phyloP scores from a whole-genome alignment of 2,329 filamentous ascomycete genomes.

The Hortaea werneckii region DNA sequence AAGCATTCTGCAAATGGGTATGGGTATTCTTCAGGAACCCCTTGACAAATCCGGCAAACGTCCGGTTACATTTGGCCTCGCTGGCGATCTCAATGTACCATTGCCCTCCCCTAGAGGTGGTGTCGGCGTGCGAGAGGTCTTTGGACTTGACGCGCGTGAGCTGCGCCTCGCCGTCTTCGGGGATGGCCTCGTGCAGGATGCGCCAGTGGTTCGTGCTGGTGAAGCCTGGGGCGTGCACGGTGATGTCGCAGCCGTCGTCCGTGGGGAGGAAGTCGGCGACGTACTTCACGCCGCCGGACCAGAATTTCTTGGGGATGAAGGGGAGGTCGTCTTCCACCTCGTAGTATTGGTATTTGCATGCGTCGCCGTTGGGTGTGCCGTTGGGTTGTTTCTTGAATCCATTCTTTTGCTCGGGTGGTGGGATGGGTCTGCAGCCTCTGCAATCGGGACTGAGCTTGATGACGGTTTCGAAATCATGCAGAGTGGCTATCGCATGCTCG shows the following conservation, averaged over 20 bases:
- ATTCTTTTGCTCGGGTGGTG: constrained; percentile 13
- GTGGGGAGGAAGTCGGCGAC: constrained; percentile 20
- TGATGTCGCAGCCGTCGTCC: constrained; percentile 26
- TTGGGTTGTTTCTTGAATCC: constrained; percentile 5
- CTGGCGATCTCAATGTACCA: constrained; percentile 25
- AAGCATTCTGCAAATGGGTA: constrained; percentile 18
- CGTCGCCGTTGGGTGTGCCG: constrained; percentile 4
- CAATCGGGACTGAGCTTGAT: constrained; percentile 24
- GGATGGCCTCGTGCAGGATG: constrained; percentile 16
- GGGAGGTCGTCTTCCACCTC: constrained; percentile 27
- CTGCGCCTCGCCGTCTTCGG: constrained; percentile 7
- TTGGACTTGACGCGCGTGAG: constrained; percentile 12
- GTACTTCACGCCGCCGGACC: constrained; percentile 24
- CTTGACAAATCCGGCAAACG: constrained; percentile 25
- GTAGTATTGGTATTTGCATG: constrained; percentile 13
- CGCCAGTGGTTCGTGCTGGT: constrained; percentile 24
- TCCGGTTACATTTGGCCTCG: constrained; percentile 22
- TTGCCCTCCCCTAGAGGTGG: constrained; percentile 7
- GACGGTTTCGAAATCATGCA: constrained; percentile 25
- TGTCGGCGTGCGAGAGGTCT: constrained; percentile 14
- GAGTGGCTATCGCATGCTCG: constrained; percentile 16
- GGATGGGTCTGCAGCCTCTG: constrained; percentile 16
- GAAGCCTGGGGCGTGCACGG: constrained; percentile 25
- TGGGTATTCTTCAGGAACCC: constrained; percentile 24
- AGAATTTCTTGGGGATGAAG: constrained; percentile 25